phyloP scores from a whole-genome alignment of 371 early-diverging fungal species.

The Smittium mucronatum region DNA sequence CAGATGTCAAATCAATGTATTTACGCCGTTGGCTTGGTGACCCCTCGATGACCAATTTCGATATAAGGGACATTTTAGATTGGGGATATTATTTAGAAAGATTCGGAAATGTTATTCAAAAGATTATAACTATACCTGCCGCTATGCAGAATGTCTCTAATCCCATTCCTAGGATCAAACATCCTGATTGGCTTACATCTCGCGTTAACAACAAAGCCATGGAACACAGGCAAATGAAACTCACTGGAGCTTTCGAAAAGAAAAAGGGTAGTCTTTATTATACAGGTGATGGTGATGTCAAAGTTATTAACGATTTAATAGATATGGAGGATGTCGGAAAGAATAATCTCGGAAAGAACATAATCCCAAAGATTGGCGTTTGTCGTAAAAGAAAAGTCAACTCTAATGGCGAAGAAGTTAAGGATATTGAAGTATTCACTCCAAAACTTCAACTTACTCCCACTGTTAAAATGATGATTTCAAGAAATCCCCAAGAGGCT shows the following conservation, averaged over 20 bases:
- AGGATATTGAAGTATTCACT: conserved; percentile 12
- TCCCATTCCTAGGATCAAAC: conserved; percentile 81
- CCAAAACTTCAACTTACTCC: conserved; percentile 10
- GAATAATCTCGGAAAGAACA: neutral
- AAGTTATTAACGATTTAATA: conserved; percentile 37
- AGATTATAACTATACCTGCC: conserved; percentile 98
- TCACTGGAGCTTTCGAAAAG: conserved; percentile 67
- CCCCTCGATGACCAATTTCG: conserved; percentile 47
- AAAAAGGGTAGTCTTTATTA: conserved; percentile 27
- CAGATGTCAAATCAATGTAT: conserved; percentile 64
- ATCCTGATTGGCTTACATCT: conserved; percentile 90
- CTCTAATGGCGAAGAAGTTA: conserved; percentile 15
- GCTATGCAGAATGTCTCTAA: conserved; percentile 92
- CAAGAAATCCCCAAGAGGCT: conserved; percentile 7
- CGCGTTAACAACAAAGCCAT: conserved; percentile 59
- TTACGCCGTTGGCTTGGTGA: conserved; percentile 92
- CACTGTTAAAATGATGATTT: conserved; percentile 9
- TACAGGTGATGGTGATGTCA: conserved; percentile 36
- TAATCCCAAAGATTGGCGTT: conserved; percentile 23
- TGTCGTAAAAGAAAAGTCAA: conserved; percentile 21
- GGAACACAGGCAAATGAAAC: conserved; percentile 66
- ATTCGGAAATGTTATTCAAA: conserved; percentile 90
- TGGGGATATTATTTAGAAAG: conserved; percentile 98
- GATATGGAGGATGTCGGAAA: conserved; percentile 10
- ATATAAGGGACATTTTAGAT: conserved; percentile 88